These are phyloP conservation scores for Elaeis oleifera DNA, from an alignment of 202 grass and related monocot genomes.

Conservation along the genomic window DNA sequence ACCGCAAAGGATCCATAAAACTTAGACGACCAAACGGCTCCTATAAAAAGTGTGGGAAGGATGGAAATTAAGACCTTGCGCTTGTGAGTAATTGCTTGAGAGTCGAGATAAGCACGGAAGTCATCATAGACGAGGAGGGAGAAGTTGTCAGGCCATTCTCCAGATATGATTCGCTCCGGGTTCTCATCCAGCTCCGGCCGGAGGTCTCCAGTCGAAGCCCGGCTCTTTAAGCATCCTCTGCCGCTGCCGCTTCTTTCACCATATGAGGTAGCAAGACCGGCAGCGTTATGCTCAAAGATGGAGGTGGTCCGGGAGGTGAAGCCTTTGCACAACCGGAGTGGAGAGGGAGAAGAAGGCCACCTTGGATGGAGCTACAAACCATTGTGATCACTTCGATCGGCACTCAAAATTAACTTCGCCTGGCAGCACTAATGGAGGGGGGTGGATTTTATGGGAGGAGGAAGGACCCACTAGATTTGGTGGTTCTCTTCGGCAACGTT, in stretches of 20 bases:
- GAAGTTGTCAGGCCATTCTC: conserved; percentile 77
- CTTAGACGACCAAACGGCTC: background rate
- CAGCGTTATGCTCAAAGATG: too few species aligned
- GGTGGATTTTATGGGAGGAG: too few species aligned
- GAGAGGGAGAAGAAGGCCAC: background rate
- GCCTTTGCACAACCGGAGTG: background rate
- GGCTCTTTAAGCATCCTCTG: conserved; percentile 20
- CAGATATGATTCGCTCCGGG: conserved; percentile 79
- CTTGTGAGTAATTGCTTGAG: conserved; percentile 28
- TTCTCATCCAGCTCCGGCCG: conserved; percentile 75
- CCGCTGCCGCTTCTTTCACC: background rate
- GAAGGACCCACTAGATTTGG: background rate
- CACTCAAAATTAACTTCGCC: too few species aligned
- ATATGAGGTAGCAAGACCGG: background rate
- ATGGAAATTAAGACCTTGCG: conserved; percentile 21
- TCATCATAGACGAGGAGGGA: conserved; percentile 75
- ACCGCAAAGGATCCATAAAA: too few species aligned
- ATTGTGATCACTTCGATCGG: background rate
- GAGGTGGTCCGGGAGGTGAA: too few species aligned
- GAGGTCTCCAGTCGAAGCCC: conserved; percentile 31
- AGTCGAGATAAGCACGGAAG: conserved; percentile 52
- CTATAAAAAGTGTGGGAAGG: background rate
- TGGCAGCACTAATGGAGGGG: too few species aligned
- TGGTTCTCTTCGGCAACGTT: background rate
- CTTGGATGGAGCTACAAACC: conserved; percentile 5